phyloP scores from a whole-genome alignment of 306 rosid species.

The Prunus mira region DNA sequence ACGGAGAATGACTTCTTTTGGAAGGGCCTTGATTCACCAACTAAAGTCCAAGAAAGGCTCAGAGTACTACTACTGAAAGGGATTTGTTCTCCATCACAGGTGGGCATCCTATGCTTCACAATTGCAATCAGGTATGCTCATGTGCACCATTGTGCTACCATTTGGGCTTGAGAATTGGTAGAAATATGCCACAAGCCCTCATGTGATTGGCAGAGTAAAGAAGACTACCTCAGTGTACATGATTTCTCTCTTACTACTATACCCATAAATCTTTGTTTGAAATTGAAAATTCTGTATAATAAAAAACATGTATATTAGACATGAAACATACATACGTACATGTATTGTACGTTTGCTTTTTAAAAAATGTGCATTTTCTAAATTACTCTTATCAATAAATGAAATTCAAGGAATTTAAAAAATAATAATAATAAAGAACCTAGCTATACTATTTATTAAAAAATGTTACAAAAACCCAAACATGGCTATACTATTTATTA shows the following conservation, averaged over 20 bases:
- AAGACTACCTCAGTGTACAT: background rate
- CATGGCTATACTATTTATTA: too few species aligned
- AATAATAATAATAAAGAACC: too few species aligned
- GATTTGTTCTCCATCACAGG: slow-evolving; percentile 21
- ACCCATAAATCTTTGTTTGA: too few species aligned
- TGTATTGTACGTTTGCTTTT: too few species aligned
- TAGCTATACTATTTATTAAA: too few species aligned
- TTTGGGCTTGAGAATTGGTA: background rate
- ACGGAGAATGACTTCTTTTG: slow-evolving; percentile 10
- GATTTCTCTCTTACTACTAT: too few species aligned
- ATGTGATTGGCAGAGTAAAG: slow-evolving; percentile 5
- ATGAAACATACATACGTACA: too few species aligned
- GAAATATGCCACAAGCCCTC: background rate
- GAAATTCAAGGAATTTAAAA: too few species aligned
- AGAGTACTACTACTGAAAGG: background rate
- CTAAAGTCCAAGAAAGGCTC: slow-evolving; percentile 20
- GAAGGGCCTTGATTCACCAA: slow-evolving; percentile 11
- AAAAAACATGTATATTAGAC: too few species aligned
- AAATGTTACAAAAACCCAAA: too few species aligned
- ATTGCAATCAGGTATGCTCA: background rate
- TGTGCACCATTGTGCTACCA: slow-evolving; percentile 1
- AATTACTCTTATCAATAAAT: too few species aligned
- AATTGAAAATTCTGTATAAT: too few species aligned
- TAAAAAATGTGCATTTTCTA: fast-evolving
- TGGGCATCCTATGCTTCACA: slow-evolving; percentile 35